Base-by-base conservation (phyloP, 257 asterid genomes). In the Echites panduratus region DNA sequence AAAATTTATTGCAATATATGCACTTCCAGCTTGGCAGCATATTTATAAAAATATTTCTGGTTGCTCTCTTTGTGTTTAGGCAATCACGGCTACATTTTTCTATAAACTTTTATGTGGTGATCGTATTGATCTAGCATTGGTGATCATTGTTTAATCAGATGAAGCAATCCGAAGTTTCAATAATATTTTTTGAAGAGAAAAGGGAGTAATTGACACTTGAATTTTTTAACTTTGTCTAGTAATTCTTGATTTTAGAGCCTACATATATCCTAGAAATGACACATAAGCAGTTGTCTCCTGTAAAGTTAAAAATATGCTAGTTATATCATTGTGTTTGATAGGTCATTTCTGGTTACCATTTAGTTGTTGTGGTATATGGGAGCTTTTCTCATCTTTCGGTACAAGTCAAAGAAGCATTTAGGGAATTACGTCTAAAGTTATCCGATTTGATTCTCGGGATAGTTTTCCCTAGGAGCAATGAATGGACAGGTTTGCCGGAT, bases 391-490 rank as follows among this genome's bases (percentile, higher is more conserved):
- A 70, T 49, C 38, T 8, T 44, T 78, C 66, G 69, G 48, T 77
- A 49, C 90, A 90, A 96, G 96, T 90, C 57, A 84, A 90, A 63
- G 62, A 19, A 35, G 96, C 96, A 69, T 76, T 90, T 82, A 85
- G 87, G 75, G 97, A 90, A 82, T 75, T 85, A 70, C 94, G 97
- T 56, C 82, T 91, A 40, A 96, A 91, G 84, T 91, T 96, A n/a
- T 91, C 97, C 76, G 89, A 91, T 82, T 82, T 91, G 68, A 91
- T 91, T 78, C 66, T 91, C 20, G 97, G 97, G 29, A 82, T 91
- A 80, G 97, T 89, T 84, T 89, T 91, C 78, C 89, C 96, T 38
- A 91, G 89, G 79, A 91, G 97, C 76, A 91, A 91, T 38, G 97
- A 91, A 80, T 91, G 97, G 97, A 91, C 96, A 80, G 94, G 93